Percentiles rank a stretch among this genome's conserved stretches.
Conservation (phyloP, 768 basidiomycete species). For the Gloeopeniophorella convolvens region DNA sequence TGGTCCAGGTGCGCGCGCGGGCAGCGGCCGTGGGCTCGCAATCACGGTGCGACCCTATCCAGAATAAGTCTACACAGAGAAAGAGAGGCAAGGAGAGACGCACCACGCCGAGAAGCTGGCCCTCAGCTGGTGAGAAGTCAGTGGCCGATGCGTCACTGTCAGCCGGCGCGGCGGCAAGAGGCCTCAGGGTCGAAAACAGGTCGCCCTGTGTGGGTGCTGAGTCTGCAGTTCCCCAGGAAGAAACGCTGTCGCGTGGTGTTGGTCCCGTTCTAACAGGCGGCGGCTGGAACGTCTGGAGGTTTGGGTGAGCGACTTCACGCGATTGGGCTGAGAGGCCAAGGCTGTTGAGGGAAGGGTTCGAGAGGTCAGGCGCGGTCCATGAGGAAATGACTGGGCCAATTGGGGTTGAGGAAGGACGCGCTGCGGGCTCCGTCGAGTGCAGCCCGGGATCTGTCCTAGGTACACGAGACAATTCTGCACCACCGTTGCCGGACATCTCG, state of each 20-base stretch:
- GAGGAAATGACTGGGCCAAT: constrained; percentile 4
- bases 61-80: not conserved
- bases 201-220: not conserved
- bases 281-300: not conserved
- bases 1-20: not conserved
- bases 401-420: constrained; percentile 15
- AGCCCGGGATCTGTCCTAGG: not conserved
- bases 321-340: constrained; percentile 15
- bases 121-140: constrained; percentile 7
- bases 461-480: not conserved
- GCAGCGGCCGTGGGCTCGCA: constrained; percentile 12
- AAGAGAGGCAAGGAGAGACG: not conserved
- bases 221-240: constrained; percentile 13
- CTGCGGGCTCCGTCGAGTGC: not conserved
- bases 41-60: constrained; percentile 10
- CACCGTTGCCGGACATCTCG: not conserved
- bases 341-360: constrained; percentile 13
- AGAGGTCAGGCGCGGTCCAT: constrained; percentile 8
- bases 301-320: not conserved
- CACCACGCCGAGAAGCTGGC: constrained; percentile 18
- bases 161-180: not conserved
- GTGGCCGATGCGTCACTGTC: not conserved
- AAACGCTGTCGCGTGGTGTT: constrained; percentile 9
- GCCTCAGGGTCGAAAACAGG: constrained; percentile 7
- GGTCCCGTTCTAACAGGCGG: not conserved